phyloP scores from a whole-genome alignment of 1,284 basidiomycete genomes.

The Cronartium ribicola region DNA sequence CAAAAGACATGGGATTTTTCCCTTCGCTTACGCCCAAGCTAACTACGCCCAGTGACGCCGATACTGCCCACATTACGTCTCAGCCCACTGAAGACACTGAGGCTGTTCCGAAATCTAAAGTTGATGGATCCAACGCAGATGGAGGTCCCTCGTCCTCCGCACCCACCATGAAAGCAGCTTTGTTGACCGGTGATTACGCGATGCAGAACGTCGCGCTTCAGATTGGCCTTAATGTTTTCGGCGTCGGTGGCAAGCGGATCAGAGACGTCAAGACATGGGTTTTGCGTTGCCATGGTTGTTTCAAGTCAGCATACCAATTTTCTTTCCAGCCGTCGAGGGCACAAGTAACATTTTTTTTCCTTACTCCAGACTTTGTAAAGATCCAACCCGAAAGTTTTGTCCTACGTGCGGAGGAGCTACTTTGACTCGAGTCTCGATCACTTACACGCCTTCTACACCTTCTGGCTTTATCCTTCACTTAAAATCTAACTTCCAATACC shows the following conservation, averaged over 20 bases:
- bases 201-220: constrained; percentile 98
- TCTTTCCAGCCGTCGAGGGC: neutral
- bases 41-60: constrained; percentile 55
- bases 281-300: constrained; percentile 94
- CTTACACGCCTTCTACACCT: constrained; percentile 56
- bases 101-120: constrained; percentile 53
- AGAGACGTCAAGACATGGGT: constrained; percentile 92
- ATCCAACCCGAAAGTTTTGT: constrained; percentile 90
- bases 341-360: constrained; percentile 12
- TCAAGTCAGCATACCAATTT: constrained; percentile 69
- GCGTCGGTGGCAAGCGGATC: constrained; percentile 84
- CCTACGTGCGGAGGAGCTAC: constrained; percentile 94
- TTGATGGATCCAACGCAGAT: constrained; percentile 52
- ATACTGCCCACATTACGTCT: constrained; percentile 15
- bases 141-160: constrained; percentile 45
- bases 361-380: constrained; percentile 78
- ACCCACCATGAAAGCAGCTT: constrained; percentile 63
- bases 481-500: constrained; percentile 91
- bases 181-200: constrained; percentile 98
- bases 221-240: constrained; percentile 88
- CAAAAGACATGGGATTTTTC: constrained; percentile 68
- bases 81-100: constrained; percentile 47
- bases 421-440: constrained; percentile 81
- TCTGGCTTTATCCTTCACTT: constrained; percentile 66
- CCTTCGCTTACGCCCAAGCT: constrained; percentile 51